Base-by-base conservation (phyloP, 2,329 filamentous ascomycete species). In the Tolypocladium capitatum region DNA sequence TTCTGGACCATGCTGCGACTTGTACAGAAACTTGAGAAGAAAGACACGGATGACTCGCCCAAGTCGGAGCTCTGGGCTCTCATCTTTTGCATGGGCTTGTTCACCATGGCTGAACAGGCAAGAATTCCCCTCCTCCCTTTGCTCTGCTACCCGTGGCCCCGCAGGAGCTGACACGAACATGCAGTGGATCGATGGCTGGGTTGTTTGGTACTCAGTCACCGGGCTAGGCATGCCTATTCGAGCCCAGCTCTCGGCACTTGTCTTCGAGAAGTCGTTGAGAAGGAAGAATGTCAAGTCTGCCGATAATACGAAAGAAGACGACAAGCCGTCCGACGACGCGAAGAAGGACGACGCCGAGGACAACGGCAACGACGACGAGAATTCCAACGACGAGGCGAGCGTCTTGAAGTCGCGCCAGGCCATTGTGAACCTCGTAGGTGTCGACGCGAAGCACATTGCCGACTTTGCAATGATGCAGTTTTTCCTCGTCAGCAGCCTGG, bases 351-450 rank as follows among this genome's bases (percentile, higher is more conserved):
- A 49, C n/a, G 43, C 50, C 24, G 62, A 66, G 6, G 58, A 57
- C 14, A 62, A 67, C 7, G 51, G 58, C 4, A 61, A 64, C 11
- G 62, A 68, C 8, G 67, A 69, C 0, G 68, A 70, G 4, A 71
- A 76, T 30, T 69, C 74, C n/a, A 72, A 78, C 9, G 54, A 71
- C 55, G 57, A 73, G 64, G 62, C 80, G 53, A 76, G 82, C 63
- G 51, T 59, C 3, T 48, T 57, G 20, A 64, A 68, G 47, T 75
- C 76, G 27, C 72, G 75, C 51, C 86, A 91, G 63, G 81, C 76
- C 48, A 84, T 83, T 4, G 81, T 90, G 48, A 91, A 90, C 60
- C 70, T 89, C 33, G 81, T 90, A 42, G 84, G 83, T n/a, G 80
- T 90, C 11, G 86, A 91, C 61, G 71, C 78, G 8, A 78, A 80